Evolutionary conservation across 805 yeast genomes (phyloP).

Genomic region (Hanseniaspora clermontiae): DNA sequence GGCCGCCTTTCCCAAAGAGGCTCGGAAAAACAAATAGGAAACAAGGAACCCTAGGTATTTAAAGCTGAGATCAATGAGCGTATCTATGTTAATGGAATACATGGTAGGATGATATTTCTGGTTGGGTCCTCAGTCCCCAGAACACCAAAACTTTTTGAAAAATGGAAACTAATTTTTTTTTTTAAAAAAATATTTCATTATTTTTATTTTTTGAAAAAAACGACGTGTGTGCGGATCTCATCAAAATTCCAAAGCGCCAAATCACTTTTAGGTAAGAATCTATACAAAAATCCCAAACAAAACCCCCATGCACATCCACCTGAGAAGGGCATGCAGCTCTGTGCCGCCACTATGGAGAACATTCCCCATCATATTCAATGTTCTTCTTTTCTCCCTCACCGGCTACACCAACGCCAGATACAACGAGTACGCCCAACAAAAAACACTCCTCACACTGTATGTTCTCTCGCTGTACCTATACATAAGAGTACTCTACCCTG

Average conservation of each 20-base stretch:
- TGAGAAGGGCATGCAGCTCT: not conserved
- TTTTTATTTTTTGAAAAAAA: no score
- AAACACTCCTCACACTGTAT: not conserved
- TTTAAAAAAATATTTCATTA: no score
- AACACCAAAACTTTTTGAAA: no score
- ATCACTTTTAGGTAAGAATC: no score
- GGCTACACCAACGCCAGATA: not conserved
- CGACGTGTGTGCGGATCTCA: no score
- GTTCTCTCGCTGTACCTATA: not conserved
- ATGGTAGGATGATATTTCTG: no score
- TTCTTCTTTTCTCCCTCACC: not conserved
- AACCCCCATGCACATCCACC: not conserved
- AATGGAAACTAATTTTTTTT: no score
- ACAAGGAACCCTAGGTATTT: not conserved
- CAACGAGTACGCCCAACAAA: not conserved
- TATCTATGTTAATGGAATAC: not conserved
- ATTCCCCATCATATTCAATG: not conserved
- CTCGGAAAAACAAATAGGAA: not conserved
- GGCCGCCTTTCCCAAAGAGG: not conserved
- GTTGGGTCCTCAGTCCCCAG: no score
- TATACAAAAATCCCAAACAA: no score
- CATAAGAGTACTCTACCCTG: not conserved
- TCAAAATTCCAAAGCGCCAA: no score
- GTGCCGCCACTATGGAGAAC: constrained; percentile 1
- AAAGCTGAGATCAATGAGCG: not conserved